Evolutionary conservation across 768 basidiomycete species (phyloP), one percentile per base, ranked within the genome.

Genomic region (Podaxis sp.): DNA sequence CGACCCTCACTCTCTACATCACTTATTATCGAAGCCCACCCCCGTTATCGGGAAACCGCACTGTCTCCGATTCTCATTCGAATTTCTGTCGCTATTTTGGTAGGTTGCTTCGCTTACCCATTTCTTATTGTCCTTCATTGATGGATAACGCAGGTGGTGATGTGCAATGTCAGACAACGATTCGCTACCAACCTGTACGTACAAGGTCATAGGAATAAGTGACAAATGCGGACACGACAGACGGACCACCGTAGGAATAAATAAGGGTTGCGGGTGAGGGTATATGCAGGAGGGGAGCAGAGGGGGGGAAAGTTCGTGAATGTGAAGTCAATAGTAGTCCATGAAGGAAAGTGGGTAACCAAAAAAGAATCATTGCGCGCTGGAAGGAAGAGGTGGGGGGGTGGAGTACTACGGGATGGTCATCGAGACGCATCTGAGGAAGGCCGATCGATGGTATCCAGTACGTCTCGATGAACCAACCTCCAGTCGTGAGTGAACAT

Each of bases 351-450:
- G 39, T 30, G 51, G 52, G 44, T 56, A 63, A 55, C 59, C 57
- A 61, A 67, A 57, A 66, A 55, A 61, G 58, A 68, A 52, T 46
- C 61, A 56, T 51, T 63, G 61, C 61, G 61, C 54, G 61, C 54
- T 9, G 17, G 54, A 26, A 24, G 38, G 38, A 56, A 48, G 9
- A 28, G 44, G 38, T 48, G 54, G 40, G 54, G 54, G 12, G 54
- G 46, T 7, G 54, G 36, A 17, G 22, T 61, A 52, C 33, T 54
- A 53, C 51, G 49, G 72, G 70, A 72, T 70, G 68, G 75, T 70
- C 77, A 68, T 77, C 77, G 72, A 78, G 77, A 77, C 76, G 70
- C 76, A 75, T 73, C 73, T 68, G 66, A 71, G 72, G 71, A 71
- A 63, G 71, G 73, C 64, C 68, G 69, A 63, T 54, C 55, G 68